Conservation (phyloP, 768 basidiomycete species). For the Tricholoma sp. region DNA sequence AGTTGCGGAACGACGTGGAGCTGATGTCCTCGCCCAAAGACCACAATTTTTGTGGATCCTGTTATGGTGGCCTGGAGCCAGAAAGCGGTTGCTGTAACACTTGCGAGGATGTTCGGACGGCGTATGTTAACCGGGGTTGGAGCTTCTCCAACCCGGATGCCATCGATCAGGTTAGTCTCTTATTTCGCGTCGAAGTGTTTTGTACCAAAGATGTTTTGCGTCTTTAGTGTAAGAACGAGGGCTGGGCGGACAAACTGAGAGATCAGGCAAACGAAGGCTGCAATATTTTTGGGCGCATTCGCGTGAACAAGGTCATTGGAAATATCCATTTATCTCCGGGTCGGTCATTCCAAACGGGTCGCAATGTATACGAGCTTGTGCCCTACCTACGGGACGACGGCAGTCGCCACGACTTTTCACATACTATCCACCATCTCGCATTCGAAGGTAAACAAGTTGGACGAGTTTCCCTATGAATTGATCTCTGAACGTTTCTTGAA, state of each 20-base stretch:
- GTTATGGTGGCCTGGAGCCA: conserved; percentile 83
- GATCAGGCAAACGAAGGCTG: conserved; percentile 94
- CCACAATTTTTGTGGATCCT: conserved; percentile 85
- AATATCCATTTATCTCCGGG: conserved; percentile 95
- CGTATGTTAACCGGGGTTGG: conserved; percentile 93
- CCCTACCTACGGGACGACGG: conserved; percentile 90
- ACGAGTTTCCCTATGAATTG: background rate
- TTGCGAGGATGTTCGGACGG: conserved; percentile 89
- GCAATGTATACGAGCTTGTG: conserved; percentile 83
- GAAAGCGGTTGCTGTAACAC: conserved; percentile 87
- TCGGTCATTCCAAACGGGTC: conserved; percentile 87
- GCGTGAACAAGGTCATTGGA: conserved; percentile 95
- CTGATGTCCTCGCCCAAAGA: conserved; percentile 59
- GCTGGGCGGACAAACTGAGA: conserved; percentile 91
- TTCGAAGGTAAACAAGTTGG: conserved; percentile 52
- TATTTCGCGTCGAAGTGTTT: background rate
- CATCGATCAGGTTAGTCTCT: conserved; percentile 77
- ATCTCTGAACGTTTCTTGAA: background rate
- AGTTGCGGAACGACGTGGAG: conserved; percentile 86
- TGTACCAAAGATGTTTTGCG: background rate
- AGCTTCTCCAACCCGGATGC: conserved; percentile 87
- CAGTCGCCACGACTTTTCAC: conserved; percentile 91
- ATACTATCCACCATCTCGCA: conserved; percentile 73
- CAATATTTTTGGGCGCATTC: conserved; percentile 85
- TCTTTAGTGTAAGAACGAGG: conserved; percentile 81